Evolutionary conservation across 805 yeast genomes (phyloP), one percentile per base, ranked within the genome.

Genomic region (Kodamaea kakaduensis): DNA sequence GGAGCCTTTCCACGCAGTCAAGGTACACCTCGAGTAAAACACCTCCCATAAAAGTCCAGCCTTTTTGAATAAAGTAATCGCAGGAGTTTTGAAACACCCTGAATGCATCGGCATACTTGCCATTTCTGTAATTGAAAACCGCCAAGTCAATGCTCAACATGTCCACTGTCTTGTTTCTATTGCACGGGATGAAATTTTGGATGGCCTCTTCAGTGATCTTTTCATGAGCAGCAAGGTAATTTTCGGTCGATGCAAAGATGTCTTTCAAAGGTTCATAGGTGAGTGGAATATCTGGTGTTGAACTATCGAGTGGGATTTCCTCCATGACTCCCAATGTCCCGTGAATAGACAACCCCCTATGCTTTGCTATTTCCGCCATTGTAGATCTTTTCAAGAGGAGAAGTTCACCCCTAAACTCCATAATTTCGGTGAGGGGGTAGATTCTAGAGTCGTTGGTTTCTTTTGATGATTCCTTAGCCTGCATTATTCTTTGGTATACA

Each of bases 81-180:
- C 84, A 85, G 2, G 93, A 78, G 6, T 78, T 75, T 24, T 77
- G 75, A 9, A 90, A 62, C 3, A 84, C 75, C 4, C 71, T 61
- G 10, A 78, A 71, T 1, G 96, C 81, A 28, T 73, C 71, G 23
- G 69, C 68, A 46, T 75, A 81, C 21, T 83, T 69, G 3, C 71
- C 59, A 19, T 66, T 61, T 44, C 75, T 77, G 51, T 75, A 80
- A 40, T 81, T 78, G 12, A 87, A 57, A 8, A 83, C 52, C 0
- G 95, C 96, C 35, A 87, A 69, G 44, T 90, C 96, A 5, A 85
- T 75, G 1, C 89, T 78, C 10, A 93, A 64, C 4, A 81, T 66
- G 48, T 84, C 89, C 5, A 84, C 79, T 0, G 86, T 71, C 43
- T 90, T 71, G 10, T 77, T 71, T 38, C 86, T 67, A 10, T 54